Percentiles rank a stretch among this genome's conserved stretches.
Evolutionary conservation across 768 basidiomycete species (phyloP).

Genomic region (Boletus eberwhitei): DNA sequence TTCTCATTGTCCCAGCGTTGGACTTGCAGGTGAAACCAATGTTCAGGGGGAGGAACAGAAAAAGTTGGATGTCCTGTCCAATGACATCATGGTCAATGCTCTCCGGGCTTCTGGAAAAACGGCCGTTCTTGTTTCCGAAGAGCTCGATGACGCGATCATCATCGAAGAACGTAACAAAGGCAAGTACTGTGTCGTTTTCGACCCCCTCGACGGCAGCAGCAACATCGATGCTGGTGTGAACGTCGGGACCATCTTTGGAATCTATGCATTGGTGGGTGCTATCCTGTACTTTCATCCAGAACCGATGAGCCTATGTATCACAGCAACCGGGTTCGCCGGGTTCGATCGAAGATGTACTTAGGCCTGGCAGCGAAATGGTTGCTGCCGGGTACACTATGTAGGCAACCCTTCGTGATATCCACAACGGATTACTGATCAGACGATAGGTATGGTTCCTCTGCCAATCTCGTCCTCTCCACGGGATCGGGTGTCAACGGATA

Average conservation of each 20-base stretch:
- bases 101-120: conserved; percentile 95
- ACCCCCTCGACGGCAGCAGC: conserved; percentile 93
- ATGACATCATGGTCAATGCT: conserved; percentile 99
- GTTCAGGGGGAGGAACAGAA: conserved; percentile 99
- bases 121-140: conserved; percentile 95
- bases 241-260: conserved; percentile 96
- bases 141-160: conserved; percentile 88
- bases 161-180: conserved; percentile 79
- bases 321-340: conserved; percentile 77
- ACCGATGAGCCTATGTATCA: neutral
- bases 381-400: conserved; percentile 97
- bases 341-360: conserved; percentile 81
- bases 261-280: conserved; percentile 80
- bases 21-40: conserved; percentile 94
- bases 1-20: conserved; percentile 59
- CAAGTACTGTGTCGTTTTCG: conserved; percentile 96
- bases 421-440: conserved; percentile 9
- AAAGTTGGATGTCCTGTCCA: conserved; percentile 95
- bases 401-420: conserved; percentile 25
- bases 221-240: conserved; percentile 99
- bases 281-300: neutral
- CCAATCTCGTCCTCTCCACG: conserved; percentile 93
- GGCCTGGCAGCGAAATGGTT: conserved; percentile 95
- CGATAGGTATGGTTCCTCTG: conserved; percentile 85
- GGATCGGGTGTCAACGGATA: conserved; percentile 97